Evolutionary conservation across 202 grass and related monocot species (phyloP).

Genomic region (Panicum virgatum): DNA sequence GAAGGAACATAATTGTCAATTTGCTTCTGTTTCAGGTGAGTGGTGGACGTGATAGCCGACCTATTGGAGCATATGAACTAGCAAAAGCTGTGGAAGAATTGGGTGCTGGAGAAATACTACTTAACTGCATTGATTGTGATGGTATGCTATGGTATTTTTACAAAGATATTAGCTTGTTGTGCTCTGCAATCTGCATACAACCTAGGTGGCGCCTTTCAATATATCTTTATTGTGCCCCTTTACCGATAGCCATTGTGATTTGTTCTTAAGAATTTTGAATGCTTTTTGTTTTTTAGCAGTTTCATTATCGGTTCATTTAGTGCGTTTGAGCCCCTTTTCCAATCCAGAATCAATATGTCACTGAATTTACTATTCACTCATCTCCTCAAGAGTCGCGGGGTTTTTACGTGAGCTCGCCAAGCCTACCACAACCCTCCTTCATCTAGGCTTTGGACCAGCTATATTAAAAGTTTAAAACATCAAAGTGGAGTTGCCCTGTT

Average conservation of each 20-base stretch:
- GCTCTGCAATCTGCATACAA: neutral
- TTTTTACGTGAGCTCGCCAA: neutral
- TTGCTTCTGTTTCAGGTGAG: constrained; percentile 58
- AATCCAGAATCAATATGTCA: constrained; percentile 4
- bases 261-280: neutral
- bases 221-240: neutral
- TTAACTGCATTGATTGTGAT: constrained; percentile 99
- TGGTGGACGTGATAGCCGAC: constrained; percentile 80
- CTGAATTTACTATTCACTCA: neutral
- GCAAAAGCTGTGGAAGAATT: constrained; percentile 94
- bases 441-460: neutral
- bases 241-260: neutral
- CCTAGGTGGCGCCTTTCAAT: neutral
- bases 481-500: neutral
- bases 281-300: constrained; percentile 12
- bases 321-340: constrained; percentile 14
- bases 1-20: neutral
- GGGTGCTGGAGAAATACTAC: constrained; percentile 90
- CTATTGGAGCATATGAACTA: constrained; percentile 95
- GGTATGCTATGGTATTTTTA: constrained; percentile 48
- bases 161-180: constrained; percentile 5
- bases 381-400: neutral
- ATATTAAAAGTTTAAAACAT: neutral
- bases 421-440: neutral
- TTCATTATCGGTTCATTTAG: neutral